Conservation (phyloP, 2,329 filamentous ascomycete species). For the Ramularia endophylla region DNA sequence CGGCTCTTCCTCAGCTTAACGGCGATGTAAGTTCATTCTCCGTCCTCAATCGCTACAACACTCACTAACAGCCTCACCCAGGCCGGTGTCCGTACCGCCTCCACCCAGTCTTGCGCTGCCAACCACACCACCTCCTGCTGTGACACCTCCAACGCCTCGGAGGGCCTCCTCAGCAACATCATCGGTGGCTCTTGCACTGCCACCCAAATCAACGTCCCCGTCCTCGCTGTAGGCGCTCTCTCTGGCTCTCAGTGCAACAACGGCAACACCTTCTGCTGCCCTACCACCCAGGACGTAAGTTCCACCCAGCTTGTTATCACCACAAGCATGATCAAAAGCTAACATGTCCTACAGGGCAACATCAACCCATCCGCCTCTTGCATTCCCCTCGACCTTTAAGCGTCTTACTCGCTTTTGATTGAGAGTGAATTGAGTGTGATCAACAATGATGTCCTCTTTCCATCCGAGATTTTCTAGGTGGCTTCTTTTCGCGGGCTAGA, state of each 20-base stretch:
- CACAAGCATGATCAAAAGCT: no score
- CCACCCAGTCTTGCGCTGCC: not conserved
- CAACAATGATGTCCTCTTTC: no score
- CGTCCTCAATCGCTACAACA: no score
- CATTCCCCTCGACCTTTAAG: not conserved
- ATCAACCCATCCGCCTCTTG: slow-evolving; percentile 4
- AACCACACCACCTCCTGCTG: slow-evolving; percentile 3
- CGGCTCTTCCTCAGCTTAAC: not conserved
- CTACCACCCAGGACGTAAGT: slow-evolving; percentile 3
- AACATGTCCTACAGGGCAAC: slow-evolving; percentile 1
- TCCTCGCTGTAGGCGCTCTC: not conserved
- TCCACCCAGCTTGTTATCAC: no score
- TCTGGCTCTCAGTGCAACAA: slow-evolving; percentile 4
- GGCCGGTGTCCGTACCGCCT: slow-evolving; percentile 1
- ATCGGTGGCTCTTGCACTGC: slow-evolving; percentile 5
- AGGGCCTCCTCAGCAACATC: slow-evolving; percentile 1
- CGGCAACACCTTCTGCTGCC: slow-evolving; percentile 10
- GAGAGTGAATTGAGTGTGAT: no score
- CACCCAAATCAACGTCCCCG: not conserved
- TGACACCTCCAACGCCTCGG: not conserved
- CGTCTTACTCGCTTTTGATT: no score
- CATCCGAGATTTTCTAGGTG: no score
- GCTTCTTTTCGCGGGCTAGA: no score
- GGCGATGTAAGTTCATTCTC: no score
- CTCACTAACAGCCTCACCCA: not conserved